Evolutionary conservation across 2,329 filamentous ascomycete species (phyloP), one percentile per base, ranked within the genome.

Genomic region (Aspergillus terreus): DNA sequence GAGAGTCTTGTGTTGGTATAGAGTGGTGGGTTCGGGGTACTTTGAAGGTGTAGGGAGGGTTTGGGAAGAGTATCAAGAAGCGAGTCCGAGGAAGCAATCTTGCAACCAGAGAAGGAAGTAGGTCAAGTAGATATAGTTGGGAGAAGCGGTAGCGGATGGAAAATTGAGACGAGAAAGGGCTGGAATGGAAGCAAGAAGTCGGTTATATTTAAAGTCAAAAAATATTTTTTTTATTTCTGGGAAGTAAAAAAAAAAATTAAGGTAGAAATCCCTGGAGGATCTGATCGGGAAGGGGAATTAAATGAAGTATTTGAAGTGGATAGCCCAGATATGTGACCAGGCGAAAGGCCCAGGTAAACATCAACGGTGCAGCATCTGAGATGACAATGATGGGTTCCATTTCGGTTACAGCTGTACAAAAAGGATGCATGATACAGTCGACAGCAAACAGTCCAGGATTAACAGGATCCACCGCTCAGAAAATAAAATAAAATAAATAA

Each of bases 381-480:
- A 51, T 46, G 43, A 35, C 50, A 51, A 47, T 44, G 41, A 58
- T 58, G 54, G 55, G 57, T 53, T 50, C 59, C 58, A 64, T 67
- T 67, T 63, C 58, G 64, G 64, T 67, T 63, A 65, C 66, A 67
- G 64, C 65, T 68, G 66, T 66, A 66, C 61, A 66, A 58, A 58
- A 60, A 54, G 52, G 50, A 50, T 53, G 60, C 60, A 63, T 62
- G 60, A 66, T 64, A 62, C 63, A 65, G 61, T 64, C 57, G 56
- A 59, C 59, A 66, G 64, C 65, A 69, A 69, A 67, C 65, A 68
- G 57, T 64, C 61, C 55, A 66, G 64, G 59, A 62, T 61, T 63
- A 65, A 59, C 52, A 55, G 50, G 53, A 57, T 56, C 63, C 64
- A 65, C 62, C 50, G 50, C 17, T 36, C n/a, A 47, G 21, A 30